Evolutionary conservation across 345 rosid species (phyloP).

Genomic region (Linum usitatissimum): DNA sequence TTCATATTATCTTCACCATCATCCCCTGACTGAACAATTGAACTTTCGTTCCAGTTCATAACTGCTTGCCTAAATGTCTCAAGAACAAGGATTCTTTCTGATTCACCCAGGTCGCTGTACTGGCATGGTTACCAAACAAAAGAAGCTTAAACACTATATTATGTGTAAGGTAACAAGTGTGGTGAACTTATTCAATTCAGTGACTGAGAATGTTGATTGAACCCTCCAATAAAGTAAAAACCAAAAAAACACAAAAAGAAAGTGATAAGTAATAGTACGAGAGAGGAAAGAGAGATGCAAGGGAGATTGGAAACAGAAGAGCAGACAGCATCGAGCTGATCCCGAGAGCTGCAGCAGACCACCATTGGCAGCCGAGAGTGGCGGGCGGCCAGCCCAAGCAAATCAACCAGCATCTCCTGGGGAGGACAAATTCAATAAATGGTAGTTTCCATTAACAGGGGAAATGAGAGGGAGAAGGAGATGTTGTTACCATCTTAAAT

Average conservation of each 20-base stretch:
- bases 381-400: constrained; percentile 53
- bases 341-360: constrained; percentile 83
- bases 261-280: constrained; percentile 39
- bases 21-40: constrained; percentile 23
- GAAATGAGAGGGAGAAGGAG: too few species aligned
- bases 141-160: neutral
- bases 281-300: constrained; percentile 47
- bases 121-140: constrained; percentile 24
- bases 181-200: too few species aligned
- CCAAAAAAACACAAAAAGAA: too few species aligned
- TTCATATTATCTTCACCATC: constrained; percentile 38
- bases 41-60: constrained; percentile 43
- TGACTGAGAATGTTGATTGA: too few species aligned
- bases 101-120: constrained; percentile 69
- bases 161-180: too few species aligned
- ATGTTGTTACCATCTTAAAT: constrained; percentile 55
- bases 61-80: constrained; percentile 54
- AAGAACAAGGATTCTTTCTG: constrained; percentile 39
- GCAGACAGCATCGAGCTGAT: constrained; percentile 82
- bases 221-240: too few species aligned
- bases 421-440: neutral
- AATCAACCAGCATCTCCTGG: constrained; percentile 65
- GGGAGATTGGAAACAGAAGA: constrained; percentile 66
- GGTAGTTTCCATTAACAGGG: neutral
- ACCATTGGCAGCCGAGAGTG: constrained; percentile 65